These are phyloP conservation scores for Patellaria atrata DNA, from an alignment of 495 filamentous ascomycete species.

Conservation along the genomic window DNA sequence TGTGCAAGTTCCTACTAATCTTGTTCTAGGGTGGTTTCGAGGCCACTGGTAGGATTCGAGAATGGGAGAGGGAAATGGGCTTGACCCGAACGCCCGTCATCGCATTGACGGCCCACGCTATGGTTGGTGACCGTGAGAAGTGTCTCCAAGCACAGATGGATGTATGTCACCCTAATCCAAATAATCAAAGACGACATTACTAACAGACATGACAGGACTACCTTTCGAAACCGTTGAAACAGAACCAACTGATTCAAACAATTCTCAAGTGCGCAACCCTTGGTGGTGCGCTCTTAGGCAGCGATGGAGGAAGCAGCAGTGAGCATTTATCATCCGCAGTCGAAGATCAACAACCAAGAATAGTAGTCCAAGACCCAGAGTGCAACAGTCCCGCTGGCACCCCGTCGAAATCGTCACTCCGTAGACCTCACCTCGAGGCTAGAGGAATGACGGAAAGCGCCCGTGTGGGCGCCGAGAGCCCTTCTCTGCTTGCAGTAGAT, in stretches of 20 bases:
- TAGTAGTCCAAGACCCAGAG: constrained; percentile 9
- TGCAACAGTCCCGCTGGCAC: constrained; percentile 9
- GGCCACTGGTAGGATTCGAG: constrained; percentile 90
- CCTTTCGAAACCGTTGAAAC: constrained; percentile 91
- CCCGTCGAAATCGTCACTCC: constrained; percentile 7
- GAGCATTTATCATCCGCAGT: constrained; percentile 6
- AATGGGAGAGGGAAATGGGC: constrained; percentile 69
- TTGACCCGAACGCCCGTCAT: constrained; percentile 86
- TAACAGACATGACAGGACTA: constrained; percentile 49
- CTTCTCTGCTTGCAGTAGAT: constrained; percentile 16
- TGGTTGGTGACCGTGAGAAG: constrained; percentile 97
- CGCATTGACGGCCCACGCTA: constrained; percentile 93
- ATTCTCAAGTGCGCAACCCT: constrained; percentile 78
- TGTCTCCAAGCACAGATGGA: constrained; percentile 99
- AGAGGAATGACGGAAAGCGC: constrained; percentile 17
- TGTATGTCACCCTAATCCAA: constrained; percentile 14
- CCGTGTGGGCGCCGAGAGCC: constrained; percentile 10
- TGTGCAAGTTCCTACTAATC: constrained; percentile 1
- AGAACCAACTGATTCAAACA: constrained; percentile 96
- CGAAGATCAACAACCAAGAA: too few relatives aligned
- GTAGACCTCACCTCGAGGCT: constrained; percentile 14
- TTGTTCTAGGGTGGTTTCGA: constrained; percentile 73
- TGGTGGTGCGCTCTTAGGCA: constrained; percentile 53
- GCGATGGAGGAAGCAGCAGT: constrained; percentile 15
- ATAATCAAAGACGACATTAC: background rate